Conservation (phyloP, 441 rosid genomes). For the Croton laevigatus region DNA sequence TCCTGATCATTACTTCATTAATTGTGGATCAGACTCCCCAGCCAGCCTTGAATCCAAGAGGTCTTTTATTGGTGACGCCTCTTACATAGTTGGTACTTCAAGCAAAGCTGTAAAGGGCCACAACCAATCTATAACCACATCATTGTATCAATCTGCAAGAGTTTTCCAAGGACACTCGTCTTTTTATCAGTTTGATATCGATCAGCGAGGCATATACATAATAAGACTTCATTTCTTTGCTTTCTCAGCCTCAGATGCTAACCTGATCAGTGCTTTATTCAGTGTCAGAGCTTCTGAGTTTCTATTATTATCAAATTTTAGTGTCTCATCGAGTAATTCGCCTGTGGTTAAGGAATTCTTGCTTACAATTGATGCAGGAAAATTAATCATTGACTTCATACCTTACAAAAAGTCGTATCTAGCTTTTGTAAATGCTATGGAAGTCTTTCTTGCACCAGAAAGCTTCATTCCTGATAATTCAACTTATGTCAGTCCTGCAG, state of each 20-base stretch:
- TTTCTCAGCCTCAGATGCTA: slow-evolving; percentile 2
- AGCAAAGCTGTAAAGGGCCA: slow-evolving; percentile 4
- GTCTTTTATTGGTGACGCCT: neutral
- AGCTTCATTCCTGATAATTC: slow-evolving; percentile 11
- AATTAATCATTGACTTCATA: neutral
- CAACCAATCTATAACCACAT: neutral
- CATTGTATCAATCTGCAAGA: slow-evolving; percentile 12
- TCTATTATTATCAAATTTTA: slow-evolving; percentile 1
- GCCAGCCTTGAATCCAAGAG: neutral
- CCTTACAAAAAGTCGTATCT: slow-evolving; percentile 4
- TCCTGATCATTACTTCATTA: slow-evolving; percentile 15
- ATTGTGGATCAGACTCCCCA: slow-evolving; percentile 17
- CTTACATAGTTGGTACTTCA: neutral
- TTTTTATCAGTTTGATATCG: slow-evolving; percentile 2
- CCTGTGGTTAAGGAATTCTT: slow-evolving; percentile 14
- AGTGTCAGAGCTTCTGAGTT: slow-evolving; percentile 12
- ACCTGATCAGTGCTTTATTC: slow-evolving; percentile 9
- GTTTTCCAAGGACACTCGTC: neutral
- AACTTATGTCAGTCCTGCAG: slow-evolving; percentile 1
- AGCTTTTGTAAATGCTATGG: slow-evolving; percentile 21
- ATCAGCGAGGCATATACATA: slow-evolving; percentile 10
- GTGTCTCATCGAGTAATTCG: neutral
- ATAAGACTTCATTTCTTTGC: slow-evolving; percentile 18
- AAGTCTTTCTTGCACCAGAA: slow-evolving; percentile 19
- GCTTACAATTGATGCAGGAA: neutral